Percentiles rank a stretch among this genome's conserved stretches.
Evolutionary conservation across 441 rosid genomes (phyloP).

Genomic region (Erodium moschatum): DNA sequence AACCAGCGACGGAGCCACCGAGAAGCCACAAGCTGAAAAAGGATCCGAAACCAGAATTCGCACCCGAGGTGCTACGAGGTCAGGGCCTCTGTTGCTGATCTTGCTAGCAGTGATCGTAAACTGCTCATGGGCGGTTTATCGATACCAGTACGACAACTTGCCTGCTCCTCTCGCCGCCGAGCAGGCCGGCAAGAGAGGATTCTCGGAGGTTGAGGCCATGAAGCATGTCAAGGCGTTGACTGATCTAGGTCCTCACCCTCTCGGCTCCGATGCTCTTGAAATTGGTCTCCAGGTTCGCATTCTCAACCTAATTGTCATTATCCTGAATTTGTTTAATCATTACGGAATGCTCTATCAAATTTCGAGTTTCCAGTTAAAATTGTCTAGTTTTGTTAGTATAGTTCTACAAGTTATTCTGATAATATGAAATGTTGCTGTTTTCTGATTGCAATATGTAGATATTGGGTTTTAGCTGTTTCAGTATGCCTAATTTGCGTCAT

Average conservation of each 20-base stretch:
- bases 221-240: slow-evolving; percentile 72
- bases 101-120: slow-evolving; percentile 37
- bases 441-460: not conserved
- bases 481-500: slow-evolving; percentile 13
- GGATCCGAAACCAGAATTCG: slow-evolving; percentile 12
- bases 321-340: not conserved
- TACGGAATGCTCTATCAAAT: not conserved
- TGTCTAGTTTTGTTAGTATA: not conserved
- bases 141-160: slow-evolving; percentile 51
- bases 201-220: slow-evolving; percentile 74
- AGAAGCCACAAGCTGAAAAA: slow-evolving; percentile 12
- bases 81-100: slow-evolving; percentile 49
- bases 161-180: slow-evolving; percentile 61
- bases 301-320: not conserved
- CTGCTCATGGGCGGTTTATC: slow-evolving; percentile 56
- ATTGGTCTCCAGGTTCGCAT: slow-evolving; percentile 52
- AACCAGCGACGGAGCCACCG: slow-evolving; percentile 12
- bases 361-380: not conserved
- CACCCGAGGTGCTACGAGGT: slow-evolving; percentile 33
- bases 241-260: slow-evolving; percentile 73
- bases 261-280: slow-evolving; percentile 68
- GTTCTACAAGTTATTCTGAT: not conserved
- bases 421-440: not conserved
- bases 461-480: not conserved
- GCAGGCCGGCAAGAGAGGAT: slow-evolving; percentile 85